Base-by-base conservation (phyloP, 305 asterid genomes). In the Fraxinus platypoda region DNA sequence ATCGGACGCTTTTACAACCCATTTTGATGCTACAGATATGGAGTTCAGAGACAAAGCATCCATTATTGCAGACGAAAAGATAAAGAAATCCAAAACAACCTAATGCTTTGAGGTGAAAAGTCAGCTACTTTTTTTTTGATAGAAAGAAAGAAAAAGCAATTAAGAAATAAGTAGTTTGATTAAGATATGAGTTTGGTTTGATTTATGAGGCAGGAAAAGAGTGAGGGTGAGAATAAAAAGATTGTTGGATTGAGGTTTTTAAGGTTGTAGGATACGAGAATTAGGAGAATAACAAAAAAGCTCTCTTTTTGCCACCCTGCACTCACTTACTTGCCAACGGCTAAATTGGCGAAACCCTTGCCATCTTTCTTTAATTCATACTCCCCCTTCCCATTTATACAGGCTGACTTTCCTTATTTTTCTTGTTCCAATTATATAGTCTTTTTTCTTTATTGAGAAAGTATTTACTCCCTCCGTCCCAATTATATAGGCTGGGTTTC, bases 221-320 rank as follows among this genome's bases (percentile, higher is more conserved):
- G 86, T 74, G 84, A 68, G 83, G 75, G 81, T 79, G 85, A 66
- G 87, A 83, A 71, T 75, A 84, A 66, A 85, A 80, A 88, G 92
- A 80, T 83, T 89, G 88, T 83, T 86, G 83, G 88, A 86, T 86
- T 76, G 82, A 54, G 90, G 81, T 78, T 87, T 88, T 86, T 81
- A 86, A 85, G 93, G 84, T 78, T 64, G 87, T 81, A 89, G 90
- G 87, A 92, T 93, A 91, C 92, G 81, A 87, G 93, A 90, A 89
- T 89, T 93, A 91, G 93, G 97, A 92, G 90, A 84, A 85, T 88
- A 77, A 87, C 82, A 85, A 85, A 89, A 85, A 87, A 87, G 94
- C 98, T 91, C 97, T 93, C 97, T 93, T 95, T 94, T 90, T 92
- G 95, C 97, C 94, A 85, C 87, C 81, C 72, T 75, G 84, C 84